Conservation (phyloP, 2,329 filamentous ascomycete species). For the Lizonia empirigonia region DNA sequence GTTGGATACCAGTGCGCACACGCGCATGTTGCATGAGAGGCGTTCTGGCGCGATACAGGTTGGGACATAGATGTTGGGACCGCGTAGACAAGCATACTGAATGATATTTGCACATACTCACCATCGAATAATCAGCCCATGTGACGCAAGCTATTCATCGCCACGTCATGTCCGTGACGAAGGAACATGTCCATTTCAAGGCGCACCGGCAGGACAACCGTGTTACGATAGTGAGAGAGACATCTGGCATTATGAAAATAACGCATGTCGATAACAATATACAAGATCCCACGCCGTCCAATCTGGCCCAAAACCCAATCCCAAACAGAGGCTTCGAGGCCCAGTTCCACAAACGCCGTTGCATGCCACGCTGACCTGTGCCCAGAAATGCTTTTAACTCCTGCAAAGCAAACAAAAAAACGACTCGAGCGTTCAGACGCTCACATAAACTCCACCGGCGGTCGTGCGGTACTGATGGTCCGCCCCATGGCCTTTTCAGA, state of each 20-base stretch:
- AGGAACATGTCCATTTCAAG: too few relatives aligned
- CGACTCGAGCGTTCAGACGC: conserved; percentile 13
- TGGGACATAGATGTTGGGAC: neutral
- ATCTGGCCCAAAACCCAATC: too few relatives aligned
- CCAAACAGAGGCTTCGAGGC: neutral
- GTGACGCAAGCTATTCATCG: too few relatives aligned
- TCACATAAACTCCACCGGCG: conserved; percentile 50
- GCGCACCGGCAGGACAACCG: too few relatives aligned
- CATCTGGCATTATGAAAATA: too few relatives aligned
- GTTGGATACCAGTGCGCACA: conserved; percentile 14
- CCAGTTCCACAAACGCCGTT: conserved; percentile 31
- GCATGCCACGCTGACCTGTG: conserved; percentile 21
- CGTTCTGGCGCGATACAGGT: conserved; percentile 2
- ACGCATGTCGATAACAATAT: too few relatives aligned
- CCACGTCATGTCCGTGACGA: too few relatives aligned
- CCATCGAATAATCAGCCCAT: too few relatives aligned
- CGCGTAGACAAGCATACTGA: neutral
- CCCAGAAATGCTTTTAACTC: conserved; percentile 23
- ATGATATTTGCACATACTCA: neutral
- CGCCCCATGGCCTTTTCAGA: conserved; percentile 44
- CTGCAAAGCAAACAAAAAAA: conserved; percentile 6
- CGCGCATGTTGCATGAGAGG: conserved; percentile 13
- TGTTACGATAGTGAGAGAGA: too few relatives aligned
- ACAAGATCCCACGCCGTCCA: too few relatives aligned
- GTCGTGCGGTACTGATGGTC: conserved; percentile 43